These are phyloP conservation scores for Populus davidiana DNA, from an alignment of 345 rosid genomes.

Conservation along the genomic window DNA sequence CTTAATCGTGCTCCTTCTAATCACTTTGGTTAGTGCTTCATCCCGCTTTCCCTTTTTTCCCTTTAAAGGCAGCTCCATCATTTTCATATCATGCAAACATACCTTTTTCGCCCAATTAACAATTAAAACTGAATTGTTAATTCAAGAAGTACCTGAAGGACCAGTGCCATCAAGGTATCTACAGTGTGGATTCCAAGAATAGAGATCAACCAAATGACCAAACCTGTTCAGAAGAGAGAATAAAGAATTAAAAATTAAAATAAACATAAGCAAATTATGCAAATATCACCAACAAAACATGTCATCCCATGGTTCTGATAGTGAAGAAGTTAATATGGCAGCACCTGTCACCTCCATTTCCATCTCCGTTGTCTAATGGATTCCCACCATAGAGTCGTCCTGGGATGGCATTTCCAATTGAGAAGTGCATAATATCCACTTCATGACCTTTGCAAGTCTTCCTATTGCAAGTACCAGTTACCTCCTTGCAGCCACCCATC, in stretches of 20 bases:
- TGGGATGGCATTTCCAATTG: constrained; percentile 92
- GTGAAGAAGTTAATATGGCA: constrained; percentile 8
- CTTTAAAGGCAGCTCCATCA: constrained; percentile 15
- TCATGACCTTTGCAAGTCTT: constrained; percentile 92
- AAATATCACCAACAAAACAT: constrained; percentile 2
- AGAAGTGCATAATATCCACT: constrained; percentile 99
- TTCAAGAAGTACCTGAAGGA: constrained; percentile 67
- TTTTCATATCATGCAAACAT: constrained; percentile 13
- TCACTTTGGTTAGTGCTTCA: constrained; percentile 26
- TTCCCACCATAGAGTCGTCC: constrained; percentile 96
- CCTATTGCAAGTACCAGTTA: constrained; percentile 59
- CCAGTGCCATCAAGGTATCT: constrained; percentile 82
- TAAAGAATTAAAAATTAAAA: background rate
- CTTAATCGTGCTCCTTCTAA: constrained; percentile 5
- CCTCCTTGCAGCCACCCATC: constrained; percentile 97
- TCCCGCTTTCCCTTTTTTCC: constrained; percentile 26
- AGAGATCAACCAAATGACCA: constrained; percentile 84
- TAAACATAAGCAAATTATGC: background rate
- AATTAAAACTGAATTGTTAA: constrained; percentile 5
- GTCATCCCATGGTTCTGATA: background rate
- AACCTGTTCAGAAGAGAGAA: constrained; percentile 44
- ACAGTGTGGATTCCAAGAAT: constrained; percentile 96
- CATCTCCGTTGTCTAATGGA: constrained; percentile 64
- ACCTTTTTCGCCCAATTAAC: background rate
- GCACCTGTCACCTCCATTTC: constrained; percentile 95